Base-by-base conservation (phyloP, 371 early-diverging fungal species). In the Capillidium heterosporum region DNA sequence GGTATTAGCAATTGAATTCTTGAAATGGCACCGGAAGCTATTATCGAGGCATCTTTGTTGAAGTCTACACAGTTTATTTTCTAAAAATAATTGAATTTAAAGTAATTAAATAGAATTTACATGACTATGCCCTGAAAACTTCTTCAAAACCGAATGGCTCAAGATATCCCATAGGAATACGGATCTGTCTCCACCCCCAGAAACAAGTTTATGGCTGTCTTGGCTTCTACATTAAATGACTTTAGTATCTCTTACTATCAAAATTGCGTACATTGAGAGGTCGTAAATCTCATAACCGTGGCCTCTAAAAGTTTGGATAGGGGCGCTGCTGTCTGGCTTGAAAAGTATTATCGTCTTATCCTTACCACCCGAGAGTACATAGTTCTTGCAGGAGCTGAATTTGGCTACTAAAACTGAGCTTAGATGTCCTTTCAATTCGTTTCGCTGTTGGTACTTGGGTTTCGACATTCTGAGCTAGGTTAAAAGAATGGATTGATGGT, bases 31-130 rank as follows among this genome's bases (percentile, higher is more conserved):
- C 75, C 87, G 59, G 87, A 88, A 1, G 77, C 80, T 40, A 91
- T 44, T 0, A 93, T 82, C 2, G 85, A 79, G 1, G 81, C 82
- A 2, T 88, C 86, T 1, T 60, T 67, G 60, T 87, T 91, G 60
- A 89, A 87, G 2, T 72, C 84, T 4, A 91, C 85, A 5, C 81
- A 70, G 61, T 93, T 91, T 7, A 93, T 74, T 35, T 88, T 73
- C 73, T 82, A 69, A 10, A 54, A 49, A 7, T 17, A n/a, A 13
- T 10, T 8, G 26, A 43, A 31, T 17, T 17, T 7, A 3, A 42
- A n/a, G 52, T 31, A 3, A n/a, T n/a, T 24, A 41, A 41, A 19
- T 23, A 39, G 47, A 48, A 46, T 15, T 47, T 72, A 81, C 81
- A 66, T 89, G 88, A 60, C 73, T 69, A 58, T 95, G 96, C 1